phyloP scores from a whole-genome alignment of 768 basidiomycete species.

The Lyophyllum decastes region DNA sequence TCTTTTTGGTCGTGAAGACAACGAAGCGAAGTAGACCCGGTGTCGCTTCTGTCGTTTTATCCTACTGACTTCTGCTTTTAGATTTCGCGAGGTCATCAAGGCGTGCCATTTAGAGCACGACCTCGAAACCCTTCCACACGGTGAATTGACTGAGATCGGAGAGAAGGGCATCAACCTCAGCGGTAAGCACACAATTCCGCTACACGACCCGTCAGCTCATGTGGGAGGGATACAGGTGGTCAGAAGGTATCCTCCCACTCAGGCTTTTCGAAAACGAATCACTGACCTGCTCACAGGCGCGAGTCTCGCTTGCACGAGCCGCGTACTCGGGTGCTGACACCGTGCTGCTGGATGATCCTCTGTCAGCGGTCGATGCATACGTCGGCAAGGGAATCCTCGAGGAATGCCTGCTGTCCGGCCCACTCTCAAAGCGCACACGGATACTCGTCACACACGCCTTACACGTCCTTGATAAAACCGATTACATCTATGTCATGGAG shows the following conservation, averaged over 20 bases:
- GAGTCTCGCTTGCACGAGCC: slow-evolving; percentile 76
- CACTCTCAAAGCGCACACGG: slow-evolving; percentile 54
- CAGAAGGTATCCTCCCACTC: slow-evolving; percentile 31
- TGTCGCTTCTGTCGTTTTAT: not conserved
- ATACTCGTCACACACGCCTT: slow-evolving; percentile 64
- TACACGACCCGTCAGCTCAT: not conserved
- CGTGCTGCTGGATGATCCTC: slow-evolving; percentile 79
- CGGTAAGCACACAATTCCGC: slow-evolving; percentile 34
- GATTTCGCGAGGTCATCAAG: slow-evolving; percentile 56
- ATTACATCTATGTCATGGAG: slow-evolving; percentile 68
- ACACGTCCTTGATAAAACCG: slow-evolving; percentile 57
- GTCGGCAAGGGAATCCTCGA: slow-evolving; percentile 70
- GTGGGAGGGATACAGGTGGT: slow-evolving; percentile 26
- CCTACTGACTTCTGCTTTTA: slow-evolving; percentile 18
- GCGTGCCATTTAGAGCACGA: slow-evolving; percentile 76
- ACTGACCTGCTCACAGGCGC: slow-evolving; percentile 44
- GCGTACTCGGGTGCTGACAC: slow-evolving; percentile 75
- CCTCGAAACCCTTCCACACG: slow-evolving; percentile 68
- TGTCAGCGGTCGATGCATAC: slow-evolving; percentile 78
- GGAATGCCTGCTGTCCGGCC: slow-evolving; percentile 58
- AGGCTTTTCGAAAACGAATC: not conserved
- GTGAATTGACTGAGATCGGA: slow-evolving; percentile 71
- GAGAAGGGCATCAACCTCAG: slow-evolving; percentile 77
- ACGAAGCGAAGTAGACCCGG: slow-evolving; percentile 47
- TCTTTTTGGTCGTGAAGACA: slow-evolving; percentile 66